Percentiles rank a stretch among this genome's conserved stretches.
Conservation (phyloP, 352 stramenopile species). For the Phytophthora idaei region DNA sequence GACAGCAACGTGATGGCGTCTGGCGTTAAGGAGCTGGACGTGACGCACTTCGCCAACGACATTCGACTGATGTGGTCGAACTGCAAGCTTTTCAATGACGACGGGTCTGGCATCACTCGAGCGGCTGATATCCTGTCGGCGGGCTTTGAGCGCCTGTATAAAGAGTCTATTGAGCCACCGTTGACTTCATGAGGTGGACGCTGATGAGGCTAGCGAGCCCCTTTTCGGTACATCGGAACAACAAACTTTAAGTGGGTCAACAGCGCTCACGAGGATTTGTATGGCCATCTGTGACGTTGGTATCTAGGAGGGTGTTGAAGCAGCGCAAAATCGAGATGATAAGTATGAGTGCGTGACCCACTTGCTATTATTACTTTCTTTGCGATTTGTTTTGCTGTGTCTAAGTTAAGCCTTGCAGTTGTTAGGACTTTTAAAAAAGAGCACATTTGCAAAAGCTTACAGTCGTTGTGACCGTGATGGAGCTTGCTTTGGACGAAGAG, state of each 20-base stretch:
- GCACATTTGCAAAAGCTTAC: slow-evolving; percentile 11
- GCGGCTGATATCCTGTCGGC: slow-evolving; percentile 68
- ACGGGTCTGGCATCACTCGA: slow-evolving; percentile 78
- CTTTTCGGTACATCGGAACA: slow-evolving; percentile 13
- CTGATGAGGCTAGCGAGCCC: slow-evolving; percentile 3
- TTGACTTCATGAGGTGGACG: slow-evolving; percentile 23
- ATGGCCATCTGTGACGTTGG: slow-evolving; percentile 23
- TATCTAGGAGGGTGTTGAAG: slow-evolving; percentile 27
- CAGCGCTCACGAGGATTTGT: slow-evolving; percentile 9
- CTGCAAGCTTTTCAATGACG: slow-evolving; percentile 87
- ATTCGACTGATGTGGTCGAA: slow-evolving; percentile 86
- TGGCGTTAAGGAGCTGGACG: slow-evolving; percentile 50
- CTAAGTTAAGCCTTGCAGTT: slow-evolving; percentile 33
- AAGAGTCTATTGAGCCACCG: slow-evolving; percentile 47
- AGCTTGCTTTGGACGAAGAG: slow-evolving; percentile 83
- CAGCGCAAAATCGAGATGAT: slow-evolving; percentile 25
- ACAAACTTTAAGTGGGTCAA: slow-evolving; percentile 8
- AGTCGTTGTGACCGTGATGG: slow-evolving; percentile 46
- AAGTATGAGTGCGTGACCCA: slow-evolving; percentile 26
- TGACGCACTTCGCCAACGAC: slow-evolving; percentile 68
- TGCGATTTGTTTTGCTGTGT: slow-evolving; percentile 9
- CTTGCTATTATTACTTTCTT: slow-evolving; percentile 31
- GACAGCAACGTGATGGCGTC: slow-evolving; percentile 35
- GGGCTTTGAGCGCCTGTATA: slow-evolving; percentile 70
- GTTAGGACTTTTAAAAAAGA: neutral